These are phyloP conservation scores for Calamus simplicifolius DNA, from an alignment of 176 grass and related monocot genomes.

Conservation along the genomic window DNA sequence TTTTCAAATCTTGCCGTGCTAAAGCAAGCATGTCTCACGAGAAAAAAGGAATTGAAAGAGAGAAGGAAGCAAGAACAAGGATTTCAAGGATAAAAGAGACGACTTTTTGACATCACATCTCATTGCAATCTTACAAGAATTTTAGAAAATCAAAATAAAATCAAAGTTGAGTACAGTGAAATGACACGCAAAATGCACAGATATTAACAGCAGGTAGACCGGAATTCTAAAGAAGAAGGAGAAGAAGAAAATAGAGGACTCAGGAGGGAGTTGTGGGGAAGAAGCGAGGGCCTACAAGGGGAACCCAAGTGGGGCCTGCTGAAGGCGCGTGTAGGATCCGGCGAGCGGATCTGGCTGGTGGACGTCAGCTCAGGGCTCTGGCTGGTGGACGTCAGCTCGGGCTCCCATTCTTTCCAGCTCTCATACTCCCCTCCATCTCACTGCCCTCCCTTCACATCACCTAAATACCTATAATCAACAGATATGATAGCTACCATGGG, in stretches of 20 bases:
- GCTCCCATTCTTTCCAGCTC: conserved; percentile 15
- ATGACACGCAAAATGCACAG: background rate
- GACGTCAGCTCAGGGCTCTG: too few species aligned
- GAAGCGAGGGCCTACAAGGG: conserved; percentile 34
- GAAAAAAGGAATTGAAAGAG: background rate
- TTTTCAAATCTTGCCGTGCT: background rate
- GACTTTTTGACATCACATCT: too few species aligned
- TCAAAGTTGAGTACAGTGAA: background rate
- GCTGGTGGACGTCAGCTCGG: too few species aligned
- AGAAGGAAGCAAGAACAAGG: too few species aligned
- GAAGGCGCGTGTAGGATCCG: conserved; percentile 2
- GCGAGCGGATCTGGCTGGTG: conserved; percentile 43
- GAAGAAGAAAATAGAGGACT: conserved; percentile 26
- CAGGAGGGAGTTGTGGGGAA: conserved; percentile 63
- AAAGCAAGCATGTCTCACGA: background rate
- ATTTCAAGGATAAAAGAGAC: too few species aligned
- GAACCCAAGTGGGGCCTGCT: conserved; percentile 4
- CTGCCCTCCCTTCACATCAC: conserved; percentile 20
- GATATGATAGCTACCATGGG: too few species aligned
- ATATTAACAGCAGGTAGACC: background rate
- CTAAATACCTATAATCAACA: too few species aligned
- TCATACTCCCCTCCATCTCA: conserved; percentile 28
- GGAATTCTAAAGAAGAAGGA: background rate
- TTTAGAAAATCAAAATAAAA: too few species aligned
- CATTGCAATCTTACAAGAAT: too few species aligned